Evolutionary conservation across 306 rosid species (phyloP).

Genomic region (Alnus glutinosa): DNA sequence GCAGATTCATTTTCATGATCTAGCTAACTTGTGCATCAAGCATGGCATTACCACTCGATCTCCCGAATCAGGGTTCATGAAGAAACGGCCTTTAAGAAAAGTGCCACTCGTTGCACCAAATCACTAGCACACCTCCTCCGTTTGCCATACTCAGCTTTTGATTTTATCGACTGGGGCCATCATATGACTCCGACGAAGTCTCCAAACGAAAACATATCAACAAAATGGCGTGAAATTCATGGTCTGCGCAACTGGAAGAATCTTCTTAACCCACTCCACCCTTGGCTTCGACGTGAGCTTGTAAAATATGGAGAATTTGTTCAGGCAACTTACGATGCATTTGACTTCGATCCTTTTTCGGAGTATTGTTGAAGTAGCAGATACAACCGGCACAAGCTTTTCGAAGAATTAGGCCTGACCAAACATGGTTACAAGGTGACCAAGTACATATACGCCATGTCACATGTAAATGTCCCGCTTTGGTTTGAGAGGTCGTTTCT

Average conservation of each 20-base stretch:
- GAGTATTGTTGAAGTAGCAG: slow-evolving; percentile 64
- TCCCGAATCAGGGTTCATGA: no score
- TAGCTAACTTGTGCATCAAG: no score
- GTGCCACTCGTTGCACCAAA: no score
- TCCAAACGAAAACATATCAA: no score
- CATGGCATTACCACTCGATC: no score
- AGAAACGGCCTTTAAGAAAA: no score
- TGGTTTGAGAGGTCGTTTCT: slow-evolving; percentile 61
- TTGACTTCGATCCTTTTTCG: slow-evolving; percentile 58
- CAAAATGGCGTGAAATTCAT: slow-evolving; percentile 52
- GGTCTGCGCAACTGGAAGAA: slow-evolving; percentile 45
- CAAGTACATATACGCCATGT: slow-evolving; percentile 63
- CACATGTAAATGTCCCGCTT: slow-evolving; percentile 52
- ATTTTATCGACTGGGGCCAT: no score
- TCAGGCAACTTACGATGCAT: slow-evolving; percentile 70
- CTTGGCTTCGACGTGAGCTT: slow-evolving; percentile 56
- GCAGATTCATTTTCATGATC: no score
- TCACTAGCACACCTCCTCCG: no score
- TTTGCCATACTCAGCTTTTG: no score
- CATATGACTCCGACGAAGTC: no score
- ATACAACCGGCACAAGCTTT: slow-evolving; percentile 40
- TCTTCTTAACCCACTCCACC: slow-evolving; percentile 53
- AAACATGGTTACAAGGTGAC: slow-evolving; percentile 10
- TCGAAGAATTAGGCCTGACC: slow-evolving; percentile 39
- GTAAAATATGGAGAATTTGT: slow-evolving; percentile 70